A percentile compares a stretch with the other conserved stretches of the same genome.
phyloP scores from a whole-genome alignment of 1,139 yeast species.

The Hansenula sp. region DNA sequence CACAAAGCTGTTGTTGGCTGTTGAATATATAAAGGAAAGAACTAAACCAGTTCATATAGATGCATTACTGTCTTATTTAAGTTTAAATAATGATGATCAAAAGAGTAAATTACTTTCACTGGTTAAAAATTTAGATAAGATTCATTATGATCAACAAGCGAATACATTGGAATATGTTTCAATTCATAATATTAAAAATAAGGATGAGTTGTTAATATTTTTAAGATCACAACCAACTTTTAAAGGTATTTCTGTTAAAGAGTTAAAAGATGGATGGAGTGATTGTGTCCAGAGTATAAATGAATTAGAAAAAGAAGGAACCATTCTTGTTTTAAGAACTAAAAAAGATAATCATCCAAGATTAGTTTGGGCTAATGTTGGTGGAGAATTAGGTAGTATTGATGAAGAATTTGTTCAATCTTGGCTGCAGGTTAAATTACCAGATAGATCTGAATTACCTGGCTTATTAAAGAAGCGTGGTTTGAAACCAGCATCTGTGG shows the following conservation, averaged over 20 bases:
- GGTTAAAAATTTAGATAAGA: slow-evolving; percentile 70
- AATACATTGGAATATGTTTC: slow-evolving; percentile 83
- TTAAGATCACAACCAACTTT: slow-evolving; percentile 81
- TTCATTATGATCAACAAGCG: slow-evolving; percentile 52
- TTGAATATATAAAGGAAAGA: slow-evolving; percentile 70
- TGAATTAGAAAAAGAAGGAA: slow-evolving; percentile 69
- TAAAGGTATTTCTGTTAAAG: slow-evolving; percentile 84
- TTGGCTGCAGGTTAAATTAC: slow-evolving; percentile 80
- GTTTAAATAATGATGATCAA: slow-evolving; percentile 31
- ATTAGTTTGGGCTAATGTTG: slow-evolving; percentile 83
- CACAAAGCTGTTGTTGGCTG: slow-evolving; percentile 81
- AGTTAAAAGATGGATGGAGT: slow-evolving; percentile 94
- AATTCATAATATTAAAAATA: slow-evolving; percentile 78
- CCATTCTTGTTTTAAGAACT: slow-evolving; percentile 78
- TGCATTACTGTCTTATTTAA: slow-evolving; percentile 56
- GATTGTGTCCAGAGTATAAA: slow-evolving; percentile 80
- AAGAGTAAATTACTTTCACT: slow-evolving; percentile 54
- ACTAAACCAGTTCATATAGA: slow-evolving; percentile 65
- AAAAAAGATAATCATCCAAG: slow-evolving; percentile 91
- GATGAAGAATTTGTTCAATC: slow-evolving; percentile 80
- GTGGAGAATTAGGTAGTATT: slow-evolving; percentile 68
- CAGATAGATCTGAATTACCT: slow-evolving; percentile 77
- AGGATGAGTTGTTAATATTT: slow-evolving; percentile 70
- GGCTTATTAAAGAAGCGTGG: slow-evolving; percentile 76
- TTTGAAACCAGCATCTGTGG: slow-evolving; percentile 93